Percentiles rank a stretch among this genome's conserved stretches.
Evolutionary conservation across 345 rosid species (phyloP).

Genomic region (Sonneratia alba): DNA sequence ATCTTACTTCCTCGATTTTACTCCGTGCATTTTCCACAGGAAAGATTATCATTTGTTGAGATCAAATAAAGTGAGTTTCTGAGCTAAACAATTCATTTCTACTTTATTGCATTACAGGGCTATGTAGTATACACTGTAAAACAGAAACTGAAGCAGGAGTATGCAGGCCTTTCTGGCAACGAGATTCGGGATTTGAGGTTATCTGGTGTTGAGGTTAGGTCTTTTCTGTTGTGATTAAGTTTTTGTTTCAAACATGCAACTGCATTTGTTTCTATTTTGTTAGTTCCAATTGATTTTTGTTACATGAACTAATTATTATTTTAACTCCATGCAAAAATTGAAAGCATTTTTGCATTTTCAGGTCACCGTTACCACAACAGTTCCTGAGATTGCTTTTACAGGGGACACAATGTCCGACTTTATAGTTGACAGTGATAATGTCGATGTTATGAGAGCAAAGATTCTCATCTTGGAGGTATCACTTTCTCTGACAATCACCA

Average conservation of each 20-base stretch:
- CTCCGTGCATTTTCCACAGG: not conserved
- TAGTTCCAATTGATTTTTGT: not conserved
- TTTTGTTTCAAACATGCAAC: constrained; percentile 1
- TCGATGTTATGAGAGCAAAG: constrained; percentile 67
- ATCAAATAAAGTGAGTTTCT: not conserved
- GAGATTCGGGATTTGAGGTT: constrained; percentile 72
- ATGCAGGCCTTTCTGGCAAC: constrained; percentile 52
- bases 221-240: constrained; percentile 6
- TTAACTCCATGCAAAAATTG: not conserved
- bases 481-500: not conserved
- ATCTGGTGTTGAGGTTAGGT: constrained; percentile 68
- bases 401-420: constrained; percentile 89
- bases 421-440: constrained; percentile 47
- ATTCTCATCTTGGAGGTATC: constrained; percentile 88
- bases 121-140: constrained; percentile 69
- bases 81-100: not conserved
- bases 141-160: constrained; percentile 74
- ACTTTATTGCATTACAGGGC: constrained; percentile 36
- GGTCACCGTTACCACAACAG: constrained; percentile 57
- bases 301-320: not conserved
- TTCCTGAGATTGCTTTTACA: constrained; percentile 88
- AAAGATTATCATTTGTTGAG: not conserved
- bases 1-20: not conserved
- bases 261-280: not conserved
- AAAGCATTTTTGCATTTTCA: constrained; percentile 23